Percentiles rank a stretch among this genome's conserved stretches.
phyloP scores from a whole-genome alignment of 164 flowering plant species.

The Taxillus chinensis region DNA sequence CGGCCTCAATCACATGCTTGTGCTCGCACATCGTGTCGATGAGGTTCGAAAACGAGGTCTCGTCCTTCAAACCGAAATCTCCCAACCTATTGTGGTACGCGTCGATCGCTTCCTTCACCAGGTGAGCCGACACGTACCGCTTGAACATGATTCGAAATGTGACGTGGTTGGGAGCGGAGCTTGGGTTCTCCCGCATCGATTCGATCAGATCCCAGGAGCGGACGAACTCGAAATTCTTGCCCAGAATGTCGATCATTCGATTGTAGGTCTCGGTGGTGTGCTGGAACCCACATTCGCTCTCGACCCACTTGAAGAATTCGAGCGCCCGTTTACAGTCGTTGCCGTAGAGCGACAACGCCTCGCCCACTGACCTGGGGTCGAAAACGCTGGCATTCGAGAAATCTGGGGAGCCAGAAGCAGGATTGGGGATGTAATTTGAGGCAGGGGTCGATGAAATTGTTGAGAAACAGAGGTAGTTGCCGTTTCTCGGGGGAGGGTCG shows the following conservation, averaged over 20 bases:
- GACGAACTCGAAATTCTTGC: constrained; percentile 78
- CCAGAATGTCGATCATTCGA: constrained; percentile 59
- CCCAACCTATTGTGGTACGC: constrained; percentile 22
- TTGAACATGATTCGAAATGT: constrained; percentile 77
- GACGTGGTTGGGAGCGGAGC: constrained; percentile 35
- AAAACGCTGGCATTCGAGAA: neutral
- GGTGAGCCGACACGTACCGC: constrained; percentile 64
- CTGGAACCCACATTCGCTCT: constrained; percentile 23
- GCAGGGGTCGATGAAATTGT: no score
- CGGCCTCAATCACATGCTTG: constrained; percentile 84
- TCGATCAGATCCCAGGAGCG: constrained; percentile 44
- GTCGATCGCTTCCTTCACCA: constrained; percentile 54
- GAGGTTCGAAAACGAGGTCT: constrained; percentile 45
- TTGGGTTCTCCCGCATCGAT: constrained; percentile 24
- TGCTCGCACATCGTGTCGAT: constrained; percentile 85
- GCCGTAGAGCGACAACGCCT: constrained; percentile 49
- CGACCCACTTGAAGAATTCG: constrained; percentile 86
- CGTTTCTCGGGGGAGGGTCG: no score
- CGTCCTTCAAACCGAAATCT: constrained; percentile 62
- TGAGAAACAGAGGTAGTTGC: no score
- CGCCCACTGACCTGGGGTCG: constrained; percentile 24
- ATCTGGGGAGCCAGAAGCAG: neutral
- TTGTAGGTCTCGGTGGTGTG: constrained; percentile 67
- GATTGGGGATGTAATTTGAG: no score
- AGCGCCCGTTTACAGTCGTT: constrained; percentile 70